Evolutionary conservation across 2,329 filamentous ascomycete species (phyloP), one percentile per base, ranked within the genome.

Genomic region (Penicillium janthinellum): DNA sequence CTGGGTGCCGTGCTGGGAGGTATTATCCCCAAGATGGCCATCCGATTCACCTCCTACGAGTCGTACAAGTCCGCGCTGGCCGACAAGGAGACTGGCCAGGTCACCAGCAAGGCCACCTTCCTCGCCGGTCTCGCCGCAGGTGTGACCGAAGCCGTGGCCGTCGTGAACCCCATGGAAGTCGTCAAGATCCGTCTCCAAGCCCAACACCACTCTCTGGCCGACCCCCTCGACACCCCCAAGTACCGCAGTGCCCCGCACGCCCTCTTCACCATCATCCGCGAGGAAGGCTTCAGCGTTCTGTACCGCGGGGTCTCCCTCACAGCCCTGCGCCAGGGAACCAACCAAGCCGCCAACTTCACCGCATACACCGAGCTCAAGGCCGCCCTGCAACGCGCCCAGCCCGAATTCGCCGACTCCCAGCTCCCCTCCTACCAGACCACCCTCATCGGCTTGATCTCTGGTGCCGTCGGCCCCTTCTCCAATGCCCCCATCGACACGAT

Each of bases 401-500:
- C 89, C 7, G 82, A 90, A 68, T 89, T 87, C 62, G 82, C 81
- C 55, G 79, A 85, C 64, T 76, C 75, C 15, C 87, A 87, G 67
- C 82, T 99, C 44, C 94, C 95, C 1, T 86, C 87, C 55, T 98
- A 90, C 79, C 92, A 98, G 80, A 99, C 95, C 1, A 93, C 92
- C 5, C 53, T 94, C 6, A 96, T 98, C 68, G 95, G 93, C 37
- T 84, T 99, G 57, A 88, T 99, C 28, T 91, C 88, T 56, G 95
- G 95, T 68, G 95, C 95, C 62, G 96, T 99, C 86, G 95, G 95
- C 1, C 95, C 95, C 5, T 85, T 99, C 73, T 95, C 90, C 69
- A 99, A 99, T 75, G 95, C 96, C 31, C 95, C 95, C 22, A 98
- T 99, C 74, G 95, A 99, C 74, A 99, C 95, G 41, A 98, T 99